Evolutionary conservation across 2,329 filamentous ascomycete genomes (phyloP).

Genomic region (Cytospora schulzeri): DNA sequence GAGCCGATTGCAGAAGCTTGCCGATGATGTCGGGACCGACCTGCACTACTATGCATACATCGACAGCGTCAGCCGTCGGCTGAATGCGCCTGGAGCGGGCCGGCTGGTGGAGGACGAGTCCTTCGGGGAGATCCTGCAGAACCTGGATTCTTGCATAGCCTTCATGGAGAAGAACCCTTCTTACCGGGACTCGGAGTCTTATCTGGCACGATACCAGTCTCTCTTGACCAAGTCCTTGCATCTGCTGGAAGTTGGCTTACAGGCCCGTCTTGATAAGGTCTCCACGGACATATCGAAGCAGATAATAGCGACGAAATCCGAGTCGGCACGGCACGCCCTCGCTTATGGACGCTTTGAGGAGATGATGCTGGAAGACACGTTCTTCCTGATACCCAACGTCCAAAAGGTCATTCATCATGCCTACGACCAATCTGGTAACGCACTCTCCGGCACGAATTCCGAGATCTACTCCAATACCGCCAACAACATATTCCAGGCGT

Average conservation of each 20-base stretch:
- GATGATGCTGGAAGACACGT: conserved; percentile 55
- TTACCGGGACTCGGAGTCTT: conserved; percentile 85
- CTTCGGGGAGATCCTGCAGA: conserved; percentile 85
- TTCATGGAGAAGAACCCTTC: conserved; percentile 87
- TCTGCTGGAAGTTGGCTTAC: conserved; percentile 61
- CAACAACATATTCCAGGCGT: conserved; percentile 57
- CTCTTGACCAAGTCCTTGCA: conserved; percentile 70
- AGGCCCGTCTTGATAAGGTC: conserved; percentile 53
- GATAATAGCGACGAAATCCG: conserved; percentile 57
- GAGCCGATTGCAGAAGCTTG: conserved; percentile 73
- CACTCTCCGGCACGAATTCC: conserved; percentile 46
- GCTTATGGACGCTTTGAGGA: conserved; percentile 63
- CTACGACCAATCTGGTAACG: conserved; percentile 55
- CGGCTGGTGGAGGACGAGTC: conserved; percentile 81
- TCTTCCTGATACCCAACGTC: conserved; percentile 58
- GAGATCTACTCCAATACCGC: conserved; percentile 58
- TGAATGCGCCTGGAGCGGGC: conserved; percentile 89
- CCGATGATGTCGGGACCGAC: conserved; percentile 83
- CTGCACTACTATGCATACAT: conserved; percentile 94
- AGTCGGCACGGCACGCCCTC: conserved; percentile 60
- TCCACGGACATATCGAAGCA: conserved; percentile 58
- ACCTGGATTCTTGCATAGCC: conserved; percentile 84
- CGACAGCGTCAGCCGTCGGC: conserved; percentile 82
- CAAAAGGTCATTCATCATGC: conserved; percentile 54
- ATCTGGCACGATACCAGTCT: conserved; percentile 83